Conservation (phyloP, 192 early-diverging fungal species). For the Nowakowskiella sp. region DNA sequence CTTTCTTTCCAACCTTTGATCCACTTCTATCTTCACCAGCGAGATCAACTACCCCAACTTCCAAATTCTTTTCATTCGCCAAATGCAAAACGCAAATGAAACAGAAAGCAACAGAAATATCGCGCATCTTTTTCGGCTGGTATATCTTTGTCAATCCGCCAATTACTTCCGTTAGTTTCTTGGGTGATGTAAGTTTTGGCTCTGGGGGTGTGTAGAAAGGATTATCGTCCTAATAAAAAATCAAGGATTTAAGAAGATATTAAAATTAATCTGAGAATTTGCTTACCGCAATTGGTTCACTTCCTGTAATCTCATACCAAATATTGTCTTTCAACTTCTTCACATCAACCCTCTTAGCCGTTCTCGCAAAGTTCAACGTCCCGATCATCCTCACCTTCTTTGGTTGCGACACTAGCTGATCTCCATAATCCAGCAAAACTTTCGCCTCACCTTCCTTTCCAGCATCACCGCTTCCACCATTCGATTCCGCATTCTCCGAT, state of each 20-base stretch:
- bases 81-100: constrained; percentile 96
- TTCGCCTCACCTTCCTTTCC: background rate
- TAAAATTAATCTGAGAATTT: too few relatives aligned
- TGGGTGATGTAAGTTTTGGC: background rate
- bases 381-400: constrained; percentile 17
- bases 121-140: constrained; percentile 65
- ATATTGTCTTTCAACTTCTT: constrained; percentile 94
- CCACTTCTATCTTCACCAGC: constrained; percentile 56
- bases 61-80: constrained; percentile 86
- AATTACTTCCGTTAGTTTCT: constrained; percentile 67
- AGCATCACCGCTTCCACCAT: background rate
- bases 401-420: constrained; percentile 35
- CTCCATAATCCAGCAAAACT: constrained; percentile 30
- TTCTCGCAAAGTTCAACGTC: constrained; percentile 63
- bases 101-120: constrained; percentile 94
- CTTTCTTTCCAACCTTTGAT: constrained; percentile 33
- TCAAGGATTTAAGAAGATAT: too few relatives aligned
- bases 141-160: constrained; percentile 66
- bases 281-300: too few relatives aligned
- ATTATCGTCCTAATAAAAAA: too few relatives aligned
- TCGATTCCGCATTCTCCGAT: background rate
- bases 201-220: too few relatives aligned
- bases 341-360: constrained; percentile 91
- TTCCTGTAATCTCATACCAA: constrained; percentile 65
- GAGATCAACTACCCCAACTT: too few relatives aligned